phyloP scores from a whole-genome alignment of 805 yeast species.

The Lachancea sp. region DNA sequence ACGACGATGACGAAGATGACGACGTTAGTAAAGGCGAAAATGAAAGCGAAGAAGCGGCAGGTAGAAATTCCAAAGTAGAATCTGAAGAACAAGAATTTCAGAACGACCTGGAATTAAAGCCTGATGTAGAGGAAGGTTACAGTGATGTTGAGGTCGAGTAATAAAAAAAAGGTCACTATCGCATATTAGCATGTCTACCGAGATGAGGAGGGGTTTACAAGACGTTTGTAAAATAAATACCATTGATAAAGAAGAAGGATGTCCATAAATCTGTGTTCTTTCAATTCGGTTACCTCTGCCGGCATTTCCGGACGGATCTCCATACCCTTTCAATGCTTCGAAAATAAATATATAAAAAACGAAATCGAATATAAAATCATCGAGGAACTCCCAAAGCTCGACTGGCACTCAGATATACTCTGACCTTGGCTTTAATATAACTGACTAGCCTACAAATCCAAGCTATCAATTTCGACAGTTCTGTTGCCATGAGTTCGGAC shows the following conservation, averaged over 20 bases:
- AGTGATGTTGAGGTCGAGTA: constrained; percentile 37
- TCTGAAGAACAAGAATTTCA: constrained; percentile 11
- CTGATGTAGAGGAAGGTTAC: constrained; percentile 30
- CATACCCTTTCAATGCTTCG: neutral
- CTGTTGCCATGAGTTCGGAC: constrained; percentile 24
- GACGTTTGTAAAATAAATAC: neutral
- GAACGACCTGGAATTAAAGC: constrained; percentile 17
- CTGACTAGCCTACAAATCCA: no score
- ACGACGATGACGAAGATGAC: constrained; percentile 31
- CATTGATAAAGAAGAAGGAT: neutral
- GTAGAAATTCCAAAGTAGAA: constrained; percentile 15
- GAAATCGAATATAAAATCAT: neutral
- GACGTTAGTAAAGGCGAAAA: constrained; percentile 33
- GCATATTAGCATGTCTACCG: neutral
- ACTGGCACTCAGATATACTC: neutral
- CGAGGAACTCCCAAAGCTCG: neutral
- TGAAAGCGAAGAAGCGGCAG: constrained; percentile 33
- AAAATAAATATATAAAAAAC: neutral
- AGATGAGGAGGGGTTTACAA: no score
- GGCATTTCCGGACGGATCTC: constrained; percentile 2
- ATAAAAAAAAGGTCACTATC: neutral
- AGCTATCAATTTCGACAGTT: no score
- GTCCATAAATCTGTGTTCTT: neutral
- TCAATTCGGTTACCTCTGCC: neutral
- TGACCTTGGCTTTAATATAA: no score